These are phyloP conservation scores for Leishmania aethiopica DNA, from an alignment of 208 protist species.

Conservation along the genomic window DNA sequence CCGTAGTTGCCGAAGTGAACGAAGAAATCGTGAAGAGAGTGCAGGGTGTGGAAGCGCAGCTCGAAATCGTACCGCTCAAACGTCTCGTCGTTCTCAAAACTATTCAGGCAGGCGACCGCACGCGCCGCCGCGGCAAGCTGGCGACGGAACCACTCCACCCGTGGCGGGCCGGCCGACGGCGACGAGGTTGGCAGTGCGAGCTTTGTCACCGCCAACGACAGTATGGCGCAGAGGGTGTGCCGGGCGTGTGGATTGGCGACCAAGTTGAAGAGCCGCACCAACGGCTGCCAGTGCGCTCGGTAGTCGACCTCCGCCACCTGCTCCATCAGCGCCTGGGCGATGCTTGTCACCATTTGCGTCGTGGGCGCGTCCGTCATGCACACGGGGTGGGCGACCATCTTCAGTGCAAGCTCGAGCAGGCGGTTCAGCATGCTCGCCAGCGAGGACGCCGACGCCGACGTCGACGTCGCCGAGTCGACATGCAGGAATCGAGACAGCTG, in stretches of 20 bases:
- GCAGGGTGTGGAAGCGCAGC: slow-evolving; percentile 84
- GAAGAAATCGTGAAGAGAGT: slow-evolving; percentile 81
- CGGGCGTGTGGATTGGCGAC: slow-evolving; percentile 77
- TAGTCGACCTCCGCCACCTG: slow-evolving; percentile 44
- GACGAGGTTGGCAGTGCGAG: slow-evolving; percentile 4
- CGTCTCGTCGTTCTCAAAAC: slow-evolving; percentile 57
- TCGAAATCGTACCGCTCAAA: slow-evolving; percentile 89
- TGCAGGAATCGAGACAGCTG: slow-evolving; percentile 40
- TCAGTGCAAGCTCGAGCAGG: slow-evolving; percentile 81
- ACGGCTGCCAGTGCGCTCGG: slow-evolving; percentile 57
- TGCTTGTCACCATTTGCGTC: slow-evolving; percentile 39
- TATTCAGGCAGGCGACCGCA: slow-evolving; percentile 76
- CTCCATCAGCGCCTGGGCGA: slow-evolving; percentile 29
- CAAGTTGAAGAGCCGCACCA: slow-evolving; percentile 80
- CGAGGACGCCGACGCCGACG: slow-evolving; percentile 2
- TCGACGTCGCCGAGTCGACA: background rate
- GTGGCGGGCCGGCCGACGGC: background rate
- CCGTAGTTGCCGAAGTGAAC: slow-evolving; percentile 69
- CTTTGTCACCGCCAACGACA: slow-evolving; percentile 42
- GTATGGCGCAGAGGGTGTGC: slow-evolving; percentile 51
- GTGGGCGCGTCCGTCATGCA: slow-evolving; percentile 66
- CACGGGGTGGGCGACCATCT: slow-evolving; percentile 78
- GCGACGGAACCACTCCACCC: slow-evolving; percentile 15
- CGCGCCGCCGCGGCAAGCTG: slow-evolving; percentile 68
- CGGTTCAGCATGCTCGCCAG: slow-evolving; percentile 52